A percentile compares a stretch with the other conserved stretches of the same genome.
Conservation (phyloP, 176 grass and related monocot genomes). For the Bromus sterilis region DNA sequence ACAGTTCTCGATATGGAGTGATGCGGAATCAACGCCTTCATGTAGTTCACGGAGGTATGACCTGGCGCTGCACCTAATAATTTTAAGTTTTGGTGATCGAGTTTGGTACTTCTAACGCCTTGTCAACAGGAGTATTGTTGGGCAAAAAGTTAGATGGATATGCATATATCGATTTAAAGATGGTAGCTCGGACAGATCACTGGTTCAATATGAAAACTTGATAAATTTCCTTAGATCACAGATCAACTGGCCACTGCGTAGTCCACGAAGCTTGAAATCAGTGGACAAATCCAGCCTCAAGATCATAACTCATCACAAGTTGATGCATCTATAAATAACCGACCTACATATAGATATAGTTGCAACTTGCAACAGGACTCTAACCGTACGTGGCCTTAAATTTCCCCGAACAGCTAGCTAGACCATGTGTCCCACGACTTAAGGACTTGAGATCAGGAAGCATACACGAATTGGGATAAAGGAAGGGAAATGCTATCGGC, state of each 20-base stretch:
- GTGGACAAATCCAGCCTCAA: not conserved
- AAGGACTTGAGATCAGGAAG: too few relatives aligned
- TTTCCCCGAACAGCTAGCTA: not conserved
- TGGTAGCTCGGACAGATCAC: not conserved
- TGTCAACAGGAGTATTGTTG: not conserved
- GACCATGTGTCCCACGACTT: not conserved
- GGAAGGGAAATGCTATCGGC: too few relatives aligned
- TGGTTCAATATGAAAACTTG: not conserved
- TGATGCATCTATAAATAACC: not conserved
- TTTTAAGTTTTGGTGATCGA: not conserved
- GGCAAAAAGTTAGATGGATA: not conserved
- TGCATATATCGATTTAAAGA: not conserved
- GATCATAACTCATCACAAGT: not conserved
- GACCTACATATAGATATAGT: not conserved
- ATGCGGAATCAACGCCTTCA: too few relatives aligned
- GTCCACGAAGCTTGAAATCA: not conserved
- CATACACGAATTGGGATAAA: too few relatives aligned
- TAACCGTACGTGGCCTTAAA: not conserved
- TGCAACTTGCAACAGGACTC: not conserved
- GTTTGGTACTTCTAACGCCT: not conserved
- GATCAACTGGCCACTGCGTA: not conserved
- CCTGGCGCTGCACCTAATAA: too few relatives aligned
- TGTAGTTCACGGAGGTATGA: too few relatives aligned
- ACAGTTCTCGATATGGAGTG: not conserved
- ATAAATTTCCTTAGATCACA: not conserved